phyloP scores from a whole-genome alignment of 164 flowering plant species.

The Cinnamomum micranthum region DNA sequence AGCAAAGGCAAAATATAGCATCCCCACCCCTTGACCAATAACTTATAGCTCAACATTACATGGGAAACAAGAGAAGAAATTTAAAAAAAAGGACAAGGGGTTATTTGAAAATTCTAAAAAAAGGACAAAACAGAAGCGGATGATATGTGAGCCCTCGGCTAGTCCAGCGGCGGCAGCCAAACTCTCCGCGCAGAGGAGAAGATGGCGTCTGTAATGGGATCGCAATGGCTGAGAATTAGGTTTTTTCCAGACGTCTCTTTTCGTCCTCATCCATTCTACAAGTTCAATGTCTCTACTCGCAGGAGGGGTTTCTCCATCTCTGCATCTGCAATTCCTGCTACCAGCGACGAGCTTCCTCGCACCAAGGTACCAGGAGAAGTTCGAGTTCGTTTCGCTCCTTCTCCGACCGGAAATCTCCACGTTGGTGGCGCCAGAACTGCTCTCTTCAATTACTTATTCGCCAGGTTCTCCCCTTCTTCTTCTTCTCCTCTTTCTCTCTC shows the following conservation, averaged over 20 bases:
- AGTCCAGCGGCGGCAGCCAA: no score
- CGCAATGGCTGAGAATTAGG: slow-evolving; percentile 43
- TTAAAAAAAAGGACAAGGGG: no score
- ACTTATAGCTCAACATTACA: no score
- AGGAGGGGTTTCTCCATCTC: slow-evolving; percentile 31
- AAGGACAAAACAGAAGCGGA: no score
- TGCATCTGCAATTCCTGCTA: slow-evolving; percentile 17
- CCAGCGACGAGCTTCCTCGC: slow-evolving; percentile 8
- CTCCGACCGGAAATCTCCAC: slow-evolving; percentile 95
- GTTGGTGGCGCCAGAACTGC: slow-evolving; percentile 98
- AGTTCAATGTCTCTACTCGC: background rate
- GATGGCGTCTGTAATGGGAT: slow-evolving; percentile 37
- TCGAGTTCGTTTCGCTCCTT: slow-evolving; percentile 93
- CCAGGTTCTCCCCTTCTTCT: slow-evolving; percentile 42
- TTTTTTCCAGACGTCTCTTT: slow-evolving; percentile 33
- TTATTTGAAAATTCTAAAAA: no score
- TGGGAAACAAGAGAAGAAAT: no score
- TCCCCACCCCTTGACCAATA: no score
- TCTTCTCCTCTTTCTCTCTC: background rate
- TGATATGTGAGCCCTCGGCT: no score
- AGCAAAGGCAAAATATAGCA: no score
- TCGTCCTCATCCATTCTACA: slow-evolving; percentile 17
- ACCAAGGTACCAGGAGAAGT: slow-evolving; percentile 38
- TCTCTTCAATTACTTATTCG: slow-evolving; percentile 86
- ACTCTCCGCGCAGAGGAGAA: background rate